phyloP scores from a whole-genome alignment of 2,329 filamentous ascomycete genomes.

The Beauveria medogensis region DNA sequence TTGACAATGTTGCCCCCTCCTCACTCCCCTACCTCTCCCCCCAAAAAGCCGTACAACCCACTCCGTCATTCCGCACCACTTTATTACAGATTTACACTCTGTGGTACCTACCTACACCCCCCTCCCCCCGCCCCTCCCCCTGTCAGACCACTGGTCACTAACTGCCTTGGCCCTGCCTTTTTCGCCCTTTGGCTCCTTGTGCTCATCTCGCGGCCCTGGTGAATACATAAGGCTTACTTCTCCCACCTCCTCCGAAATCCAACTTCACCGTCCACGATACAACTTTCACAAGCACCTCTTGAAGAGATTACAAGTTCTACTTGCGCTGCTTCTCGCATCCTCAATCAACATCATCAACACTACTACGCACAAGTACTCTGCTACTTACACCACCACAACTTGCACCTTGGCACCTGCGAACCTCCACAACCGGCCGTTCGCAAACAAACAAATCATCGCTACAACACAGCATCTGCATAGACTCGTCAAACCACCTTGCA shows the following conservation, averaged over 20 bases:
- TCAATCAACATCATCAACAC: not conserved
- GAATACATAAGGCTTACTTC: conserved; percentile 11
- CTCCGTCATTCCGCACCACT: conserved; percentile 4
- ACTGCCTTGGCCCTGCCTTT: conserved; percentile 4
- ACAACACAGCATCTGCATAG: conserved; percentile 7
- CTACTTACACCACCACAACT: not conserved
- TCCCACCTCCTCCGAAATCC: not conserved
- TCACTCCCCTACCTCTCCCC: not conserved
- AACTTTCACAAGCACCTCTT: not conserved
- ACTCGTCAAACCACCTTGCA: conserved; percentile 16
- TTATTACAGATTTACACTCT: not conserved
- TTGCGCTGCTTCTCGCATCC: not conserved
- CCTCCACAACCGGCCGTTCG: not conserved
- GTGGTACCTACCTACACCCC: not conserved
- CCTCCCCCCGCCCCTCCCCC: not conserved
- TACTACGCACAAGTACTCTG: not conserved
- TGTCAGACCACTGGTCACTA: conserved; percentile 1
- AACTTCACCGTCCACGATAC: not conserved
- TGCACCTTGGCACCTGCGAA: not conserved
- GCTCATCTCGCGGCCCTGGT: not conserved
- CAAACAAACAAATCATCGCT: conserved; percentile 13
- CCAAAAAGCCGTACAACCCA: not conserved
- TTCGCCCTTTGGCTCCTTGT: not conserved
- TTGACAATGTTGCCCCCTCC: not conserved
- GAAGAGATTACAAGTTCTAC: not conserved